These are phyloP conservation scores for Handroanthus guayacan DNA, from an alignment of 257 asterid genomes.

Conservation along the genomic window DNA sequence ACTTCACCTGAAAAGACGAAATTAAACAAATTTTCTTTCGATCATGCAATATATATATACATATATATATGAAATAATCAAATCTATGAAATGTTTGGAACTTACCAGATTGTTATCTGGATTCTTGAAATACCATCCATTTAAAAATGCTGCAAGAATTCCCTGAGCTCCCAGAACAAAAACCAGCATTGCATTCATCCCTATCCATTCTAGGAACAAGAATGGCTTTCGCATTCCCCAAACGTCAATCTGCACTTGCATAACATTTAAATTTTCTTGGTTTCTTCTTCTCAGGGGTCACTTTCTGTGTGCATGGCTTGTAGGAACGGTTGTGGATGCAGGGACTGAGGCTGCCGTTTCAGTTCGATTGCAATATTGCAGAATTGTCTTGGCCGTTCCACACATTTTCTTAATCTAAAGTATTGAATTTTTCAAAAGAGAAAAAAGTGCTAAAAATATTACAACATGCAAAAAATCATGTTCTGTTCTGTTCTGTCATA, in stretches of 20 bases:
- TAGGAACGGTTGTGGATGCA: too few relatives aligned
- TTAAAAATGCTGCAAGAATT: conserved; percentile 72
- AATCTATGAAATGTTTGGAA: neutral
- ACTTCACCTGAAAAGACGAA: conserved; percentile 62
- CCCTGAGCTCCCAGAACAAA: conserved; percentile 93
- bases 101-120: conserved; percentile 67
- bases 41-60: too few relatives aligned
- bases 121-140: conserved; percentile 78
- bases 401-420: too few relatives aligned
- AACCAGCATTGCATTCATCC: conserved; percentile 94
- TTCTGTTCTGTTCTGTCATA: too few relatives aligned
- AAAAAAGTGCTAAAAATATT: too few relatives aligned
- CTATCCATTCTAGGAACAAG: conserved; percentile 92
- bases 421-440: too few relatives aligned
- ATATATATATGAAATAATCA: neutral
- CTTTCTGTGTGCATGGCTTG: too few relatives aligned
- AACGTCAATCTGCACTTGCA: conserved; percentile 62
- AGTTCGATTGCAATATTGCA: too few relatives aligned
- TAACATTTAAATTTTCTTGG: neutral
- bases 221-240: conserved; percentile 71
- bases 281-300: too few relatives aligned
- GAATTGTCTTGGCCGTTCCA: too few relatives aligned
- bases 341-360: too few relatives aligned
- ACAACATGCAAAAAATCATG: too few relatives aligned
- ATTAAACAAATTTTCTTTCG: neutral